Percentiles rank a stretch among this genome's conserved stretches.
These are phyloP conservation scores for Aspergillus aculeatus DNA, from an alignment of 2,329 filamentous ascomycete genomes.

Conservation along the genomic window DNA sequence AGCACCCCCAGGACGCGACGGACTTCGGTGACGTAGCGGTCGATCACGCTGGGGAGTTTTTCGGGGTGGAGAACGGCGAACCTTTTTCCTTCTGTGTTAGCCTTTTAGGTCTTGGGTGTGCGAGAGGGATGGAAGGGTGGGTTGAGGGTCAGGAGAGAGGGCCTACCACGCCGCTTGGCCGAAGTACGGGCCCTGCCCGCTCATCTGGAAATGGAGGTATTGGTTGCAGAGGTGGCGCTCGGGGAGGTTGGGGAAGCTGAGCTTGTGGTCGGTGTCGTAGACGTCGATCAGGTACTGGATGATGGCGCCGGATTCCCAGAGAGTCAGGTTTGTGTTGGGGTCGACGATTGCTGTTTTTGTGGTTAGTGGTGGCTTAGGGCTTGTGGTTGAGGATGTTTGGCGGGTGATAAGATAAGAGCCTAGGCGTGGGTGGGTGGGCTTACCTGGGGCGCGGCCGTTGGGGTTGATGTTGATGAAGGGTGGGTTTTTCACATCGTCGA, in stretches of 20 bases:
- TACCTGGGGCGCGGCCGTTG: neutral
- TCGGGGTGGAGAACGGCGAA: slow-evolving; percentile 1
- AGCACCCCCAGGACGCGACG: neutral
- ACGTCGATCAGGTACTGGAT: slow-evolving; percentile 46
- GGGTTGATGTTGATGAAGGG: slow-evolving; percentile 1
- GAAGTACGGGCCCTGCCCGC: slow-evolving; percentile 10
- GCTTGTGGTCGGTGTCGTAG: slow-evolving; percentile 8
- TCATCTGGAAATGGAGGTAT: slow-evolving; percentile 11
- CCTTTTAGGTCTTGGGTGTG: too few species aligned
- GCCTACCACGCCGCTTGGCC: slow-evolving; percentile 8
- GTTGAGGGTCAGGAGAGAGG: neutral
- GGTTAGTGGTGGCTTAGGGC: neutral
- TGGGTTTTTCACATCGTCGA: slow-evolving; percentile 1
- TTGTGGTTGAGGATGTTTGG: neutral
- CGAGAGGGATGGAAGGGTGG: neutral
- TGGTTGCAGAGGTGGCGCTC: slow-evolving; percentile 7
- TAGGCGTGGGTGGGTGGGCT: neutral
- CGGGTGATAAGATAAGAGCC: neutral
- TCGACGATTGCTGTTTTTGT: neutral
- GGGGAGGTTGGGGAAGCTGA: neutral
- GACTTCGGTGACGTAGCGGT: slow-evolving; percentile 2
- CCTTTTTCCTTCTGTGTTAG: too few species aligned
- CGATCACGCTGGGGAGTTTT: neutral
- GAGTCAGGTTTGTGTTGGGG: neutral
- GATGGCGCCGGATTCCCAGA: slow-evolving; percentile 45